Evolutionary conservation across 306 rosid genomes (phyloP), one percentile per base, ranked within the genome.

Genomic region (Cicer cuneatum): DNA sequence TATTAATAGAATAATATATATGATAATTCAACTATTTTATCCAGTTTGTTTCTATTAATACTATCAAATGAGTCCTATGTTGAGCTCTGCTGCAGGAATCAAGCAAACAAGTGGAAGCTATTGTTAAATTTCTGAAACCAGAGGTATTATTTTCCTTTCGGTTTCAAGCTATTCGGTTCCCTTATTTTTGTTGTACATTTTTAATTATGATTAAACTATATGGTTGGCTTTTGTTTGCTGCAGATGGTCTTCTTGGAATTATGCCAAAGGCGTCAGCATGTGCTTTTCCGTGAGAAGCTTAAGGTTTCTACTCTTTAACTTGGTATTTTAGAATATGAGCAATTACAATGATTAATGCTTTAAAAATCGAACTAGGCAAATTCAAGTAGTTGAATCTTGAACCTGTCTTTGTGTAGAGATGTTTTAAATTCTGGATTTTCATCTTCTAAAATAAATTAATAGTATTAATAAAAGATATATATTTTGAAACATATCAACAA

Each of bases 231-330:
- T 73, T 62, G 39, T 82, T 83, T 64, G 65, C 49, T 77, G 84
- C 83, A 93, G 98, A 96, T 80, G 77, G 97, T 94, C 66, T 94
- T 91, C 85, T 84, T 94, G 79, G 98, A 94, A 78, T 78, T 94
- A 66, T 94, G 98, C 86, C 67, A 86, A 0, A 86, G 91, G 66
- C 93, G 97, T 60, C 82, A 83, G 51, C 74, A 92, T 0, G 72
- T 86, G 51, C 98, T 91, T 66, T 68, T 87, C 40, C 83, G 81
- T 46, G 97, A 89, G 85, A 94, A 81, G 66, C 82, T 90, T 33
- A 81, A 91, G 96, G 98, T 94, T 16, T 59, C 46, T 39, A 69
- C 63, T 75, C 5, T 58, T 37, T 74, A 51, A 70, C 14, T 64
- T 39, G 39, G 39, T 9, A 48, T 24, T 67, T 24, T 33, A 67